phyloP scores from a whole-genome alignment of 1,139 yeast genomes.

The Starmera stellimalicola region DNA sequence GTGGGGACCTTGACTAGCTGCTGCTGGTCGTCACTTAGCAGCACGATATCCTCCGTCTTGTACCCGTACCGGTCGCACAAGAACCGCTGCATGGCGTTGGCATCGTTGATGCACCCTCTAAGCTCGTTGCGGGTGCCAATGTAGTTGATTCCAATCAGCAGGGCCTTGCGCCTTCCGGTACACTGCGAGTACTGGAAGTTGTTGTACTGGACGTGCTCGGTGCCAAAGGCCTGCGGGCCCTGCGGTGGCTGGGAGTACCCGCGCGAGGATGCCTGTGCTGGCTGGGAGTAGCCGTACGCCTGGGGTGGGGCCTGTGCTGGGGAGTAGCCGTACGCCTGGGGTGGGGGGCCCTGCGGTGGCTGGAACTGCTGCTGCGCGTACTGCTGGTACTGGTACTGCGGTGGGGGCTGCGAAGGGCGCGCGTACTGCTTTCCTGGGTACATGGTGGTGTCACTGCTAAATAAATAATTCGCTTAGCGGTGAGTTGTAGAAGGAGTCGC shows the following conservation, averaged over 20 bases:
- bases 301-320: background rate
- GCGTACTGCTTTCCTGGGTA: background rate
- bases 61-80: constrained; percentile 57
- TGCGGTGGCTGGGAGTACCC: constrained; percentile 20
- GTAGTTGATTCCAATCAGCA: constrained; percentile 82
- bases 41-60: constrained; percentile 70
- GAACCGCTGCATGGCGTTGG: constrained; percentile 51
- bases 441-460: too few relatives aligned
- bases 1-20: constrained; percentile 66
- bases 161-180: constrained; percentile 70
- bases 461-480: too few relatives aligned
- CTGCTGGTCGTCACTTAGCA: constrained; percentile 66
- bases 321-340: background rate
- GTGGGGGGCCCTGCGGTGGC: background rate
- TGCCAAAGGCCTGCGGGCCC: constrained; percentile 26
- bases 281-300: constrained; percentile 1
- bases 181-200: constrained; percentile 65
- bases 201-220: constrained; percentile 13
- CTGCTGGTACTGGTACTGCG: background rate
- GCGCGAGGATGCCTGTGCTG: too few relatives aligned
- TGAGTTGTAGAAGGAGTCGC: too few relatives aligned
- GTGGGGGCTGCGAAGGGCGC: background rate
- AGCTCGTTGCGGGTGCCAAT: constrained; percentile 59
- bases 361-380: background rate
- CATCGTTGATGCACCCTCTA: constrained; percentile 85